Base-by-base conservation (phyloP, 805 yeast species). In the Monosporozyma aerobia region DNA sequence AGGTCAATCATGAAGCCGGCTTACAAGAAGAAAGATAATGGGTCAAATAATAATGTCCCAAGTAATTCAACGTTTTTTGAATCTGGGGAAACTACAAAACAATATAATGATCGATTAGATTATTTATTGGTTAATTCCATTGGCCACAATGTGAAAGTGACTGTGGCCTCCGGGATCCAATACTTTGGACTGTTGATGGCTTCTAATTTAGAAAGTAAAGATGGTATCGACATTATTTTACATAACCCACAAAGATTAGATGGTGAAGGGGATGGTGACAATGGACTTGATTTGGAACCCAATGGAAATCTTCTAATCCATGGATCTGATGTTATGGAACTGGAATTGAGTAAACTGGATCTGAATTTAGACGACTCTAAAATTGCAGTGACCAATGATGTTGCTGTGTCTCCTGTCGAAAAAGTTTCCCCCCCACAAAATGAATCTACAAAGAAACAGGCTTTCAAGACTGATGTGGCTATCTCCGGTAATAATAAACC, bases 401-500 rank as follows among this genome's bases (percentile, higher is more conserved):
- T 8, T 39, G 41, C 19, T 14, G 19, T 25, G 22, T 37, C 19
- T 40, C 29, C 29, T 27, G 39, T 35, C 37, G 43, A 54, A 23
- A 50, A 39, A 25, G 48, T 51, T 32, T 29, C 45, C 50, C 11
- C 7, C 4, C 44, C 56, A 45, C 57, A 49, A 32, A 57, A 57
- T 5, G 59, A 51, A 1, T 55, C 50, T 13, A 54, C 9, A 27
- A 51, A n/a, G 53, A 58, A 32, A 32, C 22, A 30, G 8, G 54
- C 48, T 11, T 92, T 92, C 73, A 82, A 79, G 65, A 94, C 97
- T 0, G 99, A 92, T 68, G 71, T 82, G 1, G 98, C 87, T 64
- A 92, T 94, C 51, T 81, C 92, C 5, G 78, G 81, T 5, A 57
- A 69, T n/a, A 55, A 52, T 23, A 58, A 60, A 5, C 61, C 65